Base-by-base conservation (phyloP, 345 rosid species). In the Mangifera indica region DNA sequence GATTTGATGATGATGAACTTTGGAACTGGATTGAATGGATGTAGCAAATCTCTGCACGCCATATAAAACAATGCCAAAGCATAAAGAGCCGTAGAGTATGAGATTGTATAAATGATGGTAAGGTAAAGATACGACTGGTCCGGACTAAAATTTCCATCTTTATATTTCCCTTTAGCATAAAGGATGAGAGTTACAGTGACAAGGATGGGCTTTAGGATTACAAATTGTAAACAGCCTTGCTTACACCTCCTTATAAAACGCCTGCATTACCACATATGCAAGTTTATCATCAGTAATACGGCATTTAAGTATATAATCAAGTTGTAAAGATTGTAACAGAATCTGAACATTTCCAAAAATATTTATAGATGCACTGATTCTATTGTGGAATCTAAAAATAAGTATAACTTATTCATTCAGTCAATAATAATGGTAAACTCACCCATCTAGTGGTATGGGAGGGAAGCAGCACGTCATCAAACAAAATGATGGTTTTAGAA, bases 151-250 rank as follows among this genome's bases (percentile, higher is more conserved):
- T 95, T 95, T 68, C 99, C 99, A 78, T 95, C 99, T 72, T 84
- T 83, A 81, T 95, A 95, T 81, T 89, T 93, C 80, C 98, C 97
- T 60, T 93, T 89, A 20, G 97, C 99, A 78, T 89, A 95, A 66
- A 92, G 92, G 69, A 95, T 74, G 63, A 95, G 89, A 10, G 98
- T 95, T 71, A 87, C 90, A 73, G 87, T 94, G 74, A 87, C 98
- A 78, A 95, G 82, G 77, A 93, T 78, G 54, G 98, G 99, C 88
- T 95, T 95, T 72, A 93, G 82, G 76, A 95, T 91, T 74, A 95
- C 98, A 89, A 95, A 95, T 68, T 95, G 99, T 77, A 95, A 72
- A 79, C 99, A 93, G 48, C 99, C 99, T 81, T 95, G 99, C 85
- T 95, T 95, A 83, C 99, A 92, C 70, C 94, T 89, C 71, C 98